These are phyloP conservation scores for Annona cherimola DNA, from an alignment of 164 flowering plant genomes.

Conservation along the genomic window DNA sequence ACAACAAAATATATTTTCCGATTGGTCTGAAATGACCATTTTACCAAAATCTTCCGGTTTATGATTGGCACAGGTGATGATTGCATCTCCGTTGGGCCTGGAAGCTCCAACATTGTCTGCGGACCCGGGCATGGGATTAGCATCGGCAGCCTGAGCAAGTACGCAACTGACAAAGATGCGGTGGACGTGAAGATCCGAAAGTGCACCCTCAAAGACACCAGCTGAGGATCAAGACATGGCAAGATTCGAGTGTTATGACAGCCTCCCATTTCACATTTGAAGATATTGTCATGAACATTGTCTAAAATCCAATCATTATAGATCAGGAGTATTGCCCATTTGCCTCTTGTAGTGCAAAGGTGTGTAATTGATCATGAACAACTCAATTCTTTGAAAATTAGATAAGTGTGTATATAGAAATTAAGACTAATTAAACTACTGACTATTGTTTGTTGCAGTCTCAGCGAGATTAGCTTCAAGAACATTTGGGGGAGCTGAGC, in stretches of 20 bases:
- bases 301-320: slow-evolving; percentile 55
- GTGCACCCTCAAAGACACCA: slow-evolving; percentile 31
- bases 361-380: not conserved
- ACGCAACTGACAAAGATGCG: slow-evolving; percentile 27
- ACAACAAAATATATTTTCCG: too few relatives aligned
- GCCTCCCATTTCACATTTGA: slow-evolving; percentile 29
- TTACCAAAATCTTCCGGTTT: slow-evolving; percentile 4
- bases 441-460: not conserved
- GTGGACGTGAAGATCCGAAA: slow-evolving; percentile 21
- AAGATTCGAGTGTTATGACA: slow-evolving; percentile 16
- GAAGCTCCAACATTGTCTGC: slow-evolving; percentile 18
- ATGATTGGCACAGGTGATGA: slow-evolving; percentile 33
- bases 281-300: slow-evolving; percentile 34
- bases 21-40: too few relatives aligned
- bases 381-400: too few relatives aligned
- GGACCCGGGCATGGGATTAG: slow-evolving; percentile 44
- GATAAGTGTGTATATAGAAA: too few relatives aligned
- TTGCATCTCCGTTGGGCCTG: slow-evolving; percentile 31
- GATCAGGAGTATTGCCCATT: slow-evolving; percentile 54
- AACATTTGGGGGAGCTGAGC: slow-evolving; percentile 48
- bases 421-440: not conserved
- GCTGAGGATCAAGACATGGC: slow-evolving; percentile 42
- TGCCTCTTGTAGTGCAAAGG: slow-evolving; percentile 2
- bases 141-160: slow-evolving; percentile 33
- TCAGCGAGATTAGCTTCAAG: slow-evolving; percentile 34